Conservation (phyloP, 169 alveolate species). For the Cryptosporidium sp. region DNA sequence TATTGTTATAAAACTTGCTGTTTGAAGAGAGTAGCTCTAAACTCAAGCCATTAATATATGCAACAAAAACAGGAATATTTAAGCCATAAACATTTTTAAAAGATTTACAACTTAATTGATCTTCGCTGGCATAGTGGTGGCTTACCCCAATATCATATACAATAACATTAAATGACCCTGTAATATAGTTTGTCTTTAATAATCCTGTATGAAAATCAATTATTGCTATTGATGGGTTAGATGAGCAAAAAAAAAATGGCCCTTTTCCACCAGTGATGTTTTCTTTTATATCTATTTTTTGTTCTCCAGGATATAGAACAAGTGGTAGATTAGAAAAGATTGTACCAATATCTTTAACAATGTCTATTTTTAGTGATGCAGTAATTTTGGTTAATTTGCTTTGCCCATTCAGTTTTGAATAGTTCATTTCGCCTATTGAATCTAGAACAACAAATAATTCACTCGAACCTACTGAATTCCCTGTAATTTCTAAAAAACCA, state of each 20-base stretch:
- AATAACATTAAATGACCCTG: conserved; percentile 10
- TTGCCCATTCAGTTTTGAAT: neutral
- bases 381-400: neutral
- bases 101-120: neutral
- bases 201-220: conserved; percentile 16
- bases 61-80: conserved; percentile 13
- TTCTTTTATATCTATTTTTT: conserved; percentile 7
- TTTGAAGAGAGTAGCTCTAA: neutral
- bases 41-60: conserved; percentile 9
- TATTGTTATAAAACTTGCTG: conserved; percentile 6
- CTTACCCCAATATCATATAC: conserved; percentile 38
- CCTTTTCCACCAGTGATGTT: conserved; percentile 55
- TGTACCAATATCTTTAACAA: conserved; percentile 6
- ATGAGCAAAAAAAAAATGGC: conserved; percentile 42
- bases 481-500: conserved; percentile 10
- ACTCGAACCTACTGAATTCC: conserved; percentile 3
- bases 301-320: conserved; percentile 54
- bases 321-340: conserved; percentile 13
- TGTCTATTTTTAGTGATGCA: conserved; percentile 2
- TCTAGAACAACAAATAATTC: neutral
- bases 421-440: conserved; percentile 57
- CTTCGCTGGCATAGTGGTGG: neutral
- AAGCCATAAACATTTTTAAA: neutral
- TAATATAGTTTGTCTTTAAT: conserved; percentile 5
- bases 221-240: conserved; percentile 4